These are phyloP conservation scores for Aegilops longissima DNA, from an alignment of 176 grass and related monocot genomes.

Conservation along the genomic window DNA sequence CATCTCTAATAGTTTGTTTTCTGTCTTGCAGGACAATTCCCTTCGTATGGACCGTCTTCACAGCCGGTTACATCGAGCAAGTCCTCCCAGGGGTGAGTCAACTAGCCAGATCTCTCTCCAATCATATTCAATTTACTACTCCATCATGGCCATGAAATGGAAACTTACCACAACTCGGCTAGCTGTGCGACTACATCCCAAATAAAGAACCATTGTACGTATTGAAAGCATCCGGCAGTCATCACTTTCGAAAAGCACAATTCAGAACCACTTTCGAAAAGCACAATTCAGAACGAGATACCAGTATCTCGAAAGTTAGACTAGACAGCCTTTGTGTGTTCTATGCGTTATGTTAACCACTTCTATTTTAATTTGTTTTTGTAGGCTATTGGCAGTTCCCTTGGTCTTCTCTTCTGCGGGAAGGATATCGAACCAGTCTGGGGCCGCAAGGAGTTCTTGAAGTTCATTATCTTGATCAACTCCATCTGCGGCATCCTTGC, in stretches of 20 bases:
- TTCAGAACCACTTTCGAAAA: not conserved
- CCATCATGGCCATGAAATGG: not conserved
- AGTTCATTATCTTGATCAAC: constrained; percentile 92
- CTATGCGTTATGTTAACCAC: not conserved
- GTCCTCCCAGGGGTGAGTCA: constrained; percentile 76
- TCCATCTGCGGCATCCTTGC: constrained; percentile 75
- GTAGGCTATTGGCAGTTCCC: constrained; percentile 82
- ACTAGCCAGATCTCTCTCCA: not conserved
- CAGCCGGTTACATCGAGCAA: constrained; percentile 96
- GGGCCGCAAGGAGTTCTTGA: constrained; percentile 96
- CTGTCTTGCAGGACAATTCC: constrained; percentile 74
- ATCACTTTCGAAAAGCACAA: not conserved
- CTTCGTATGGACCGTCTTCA: constrained; percentile 93
- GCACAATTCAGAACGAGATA: not conserved
- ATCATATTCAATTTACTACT: not conserved
- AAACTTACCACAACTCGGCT: not conserved
- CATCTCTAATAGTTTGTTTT: not conserved
- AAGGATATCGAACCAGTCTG: constrained; percentile 90
- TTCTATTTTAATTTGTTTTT: not conserved
- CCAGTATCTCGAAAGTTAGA: not conserved
- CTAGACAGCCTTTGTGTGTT: not conserved
- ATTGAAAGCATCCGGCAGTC: not conserved
- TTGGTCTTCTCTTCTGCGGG: constrained; percentile 92
- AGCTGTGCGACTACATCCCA: not conserved
- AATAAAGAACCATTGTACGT: not conserved